These are phyloP conservation scores for Erodium trifolium DNA, from an alignment of 441 rosid genomes.

Conservation along the genomic window DNA sequence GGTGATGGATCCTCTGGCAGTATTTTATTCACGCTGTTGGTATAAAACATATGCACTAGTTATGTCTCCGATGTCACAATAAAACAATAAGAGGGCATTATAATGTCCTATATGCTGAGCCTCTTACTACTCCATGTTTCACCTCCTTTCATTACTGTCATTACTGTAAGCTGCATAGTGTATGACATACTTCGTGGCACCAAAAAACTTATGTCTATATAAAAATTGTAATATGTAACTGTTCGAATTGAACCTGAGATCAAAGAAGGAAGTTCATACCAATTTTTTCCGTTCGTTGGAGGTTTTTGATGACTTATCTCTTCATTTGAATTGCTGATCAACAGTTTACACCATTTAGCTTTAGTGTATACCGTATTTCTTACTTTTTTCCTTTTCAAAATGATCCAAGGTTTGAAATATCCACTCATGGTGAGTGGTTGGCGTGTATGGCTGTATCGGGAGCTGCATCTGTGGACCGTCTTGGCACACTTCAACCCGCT, in stretches of 20 bases:
- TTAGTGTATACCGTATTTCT: background rate
- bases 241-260: background rate
- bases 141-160: background rate
- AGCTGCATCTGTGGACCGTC: constrained; percentile 35
- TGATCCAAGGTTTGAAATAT: constrained; percentile 23
- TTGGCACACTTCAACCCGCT: constrained; percentile 70
- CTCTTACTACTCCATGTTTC: background rate
- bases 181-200: background rate
- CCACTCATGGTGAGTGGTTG: no score
- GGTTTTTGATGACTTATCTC: background rate
- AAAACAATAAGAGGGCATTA: background rate
- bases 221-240: background rate
- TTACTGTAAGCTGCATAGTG: background rate
- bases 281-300: background rate
- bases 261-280: background rate
- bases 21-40: background rate
- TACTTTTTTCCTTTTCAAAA: constrained; percentile 19
- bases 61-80: background rate
- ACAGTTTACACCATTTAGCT: background rate
- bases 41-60: background rate
- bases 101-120: background rate
- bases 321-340: background rate
- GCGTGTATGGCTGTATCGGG: constrained; percentile 30
- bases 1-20: no score
- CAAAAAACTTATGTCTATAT: background rate